Percentiles rank a stretch among this genome's conserved stretches.
phyloP scores from a whole-genome alignment of 768 basidiomycete species.

The Boletus coccyginus region DNA sequence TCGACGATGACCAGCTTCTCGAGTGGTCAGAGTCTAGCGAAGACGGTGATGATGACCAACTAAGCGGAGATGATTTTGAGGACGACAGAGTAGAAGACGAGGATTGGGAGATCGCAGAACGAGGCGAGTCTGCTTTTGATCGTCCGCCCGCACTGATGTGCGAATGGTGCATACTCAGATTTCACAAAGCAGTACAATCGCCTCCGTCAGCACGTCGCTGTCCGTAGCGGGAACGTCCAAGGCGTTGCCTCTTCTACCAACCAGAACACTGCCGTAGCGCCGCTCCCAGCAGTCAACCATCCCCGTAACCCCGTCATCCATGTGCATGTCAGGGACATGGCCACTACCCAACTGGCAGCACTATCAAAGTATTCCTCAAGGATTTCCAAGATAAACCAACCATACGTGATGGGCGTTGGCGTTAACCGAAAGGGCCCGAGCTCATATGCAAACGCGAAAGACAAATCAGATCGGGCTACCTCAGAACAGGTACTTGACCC shows the following conservation, averaged over 20 bases:
- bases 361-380: constrained; percentile 76
- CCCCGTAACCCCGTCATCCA: constrained; percentile 39
- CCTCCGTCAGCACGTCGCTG: constrained; percentile 85
- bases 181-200: constrained; percentile 99
- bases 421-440: constrained; percentile 92
- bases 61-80: constrained; percentile 51
- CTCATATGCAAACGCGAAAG: constrained; percentile 85
- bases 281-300: constrained; percentile 72
- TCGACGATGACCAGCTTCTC: constrained; percentile 39
- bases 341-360: constrained; percentile 68
- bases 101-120: constrained; percentile 84
- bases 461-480: constrained; percentile 95
- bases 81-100: constrained; percentile 75
- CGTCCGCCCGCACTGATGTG: background rate
- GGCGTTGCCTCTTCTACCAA: constrained; percentile 54
- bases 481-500: constrained; percentile 96
- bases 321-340: constrained; percentile 50
- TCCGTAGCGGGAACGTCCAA: constrained; percentile 68
- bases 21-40: constrained; percentile 31
- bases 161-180: constrained; percentile 49
- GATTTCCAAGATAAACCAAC: constrained; percentile 70
- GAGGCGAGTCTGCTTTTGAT: constrained; percentile 47
- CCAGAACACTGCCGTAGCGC: constrained; percentile 48
- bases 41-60: constrained; percentile 24
- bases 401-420: constrained; percentile 66